A percentile compares a stretch with the other conserved stretches of the same genome.
Evolutionary conservation across 1,139 yeast species (phyloP).

Genomic region (Yamadazyma oceani): DNA sequence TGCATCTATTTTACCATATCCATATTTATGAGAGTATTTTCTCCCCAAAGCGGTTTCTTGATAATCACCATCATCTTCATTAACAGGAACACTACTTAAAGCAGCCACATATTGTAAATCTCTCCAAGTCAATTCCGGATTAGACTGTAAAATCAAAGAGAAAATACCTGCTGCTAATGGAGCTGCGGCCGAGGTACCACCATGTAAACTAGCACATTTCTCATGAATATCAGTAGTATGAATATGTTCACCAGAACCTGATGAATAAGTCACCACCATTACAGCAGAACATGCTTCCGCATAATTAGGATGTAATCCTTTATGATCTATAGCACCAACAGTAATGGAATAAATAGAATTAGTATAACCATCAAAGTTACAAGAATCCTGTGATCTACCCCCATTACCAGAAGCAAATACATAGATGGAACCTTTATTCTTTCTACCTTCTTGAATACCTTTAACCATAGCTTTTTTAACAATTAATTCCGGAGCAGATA

Average conservation of each 20-base stretch:
- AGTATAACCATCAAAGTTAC: conserved; percentile 97
- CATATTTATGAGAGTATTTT: conserved; percentile 80
- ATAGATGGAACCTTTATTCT: conserved; percentile 79
- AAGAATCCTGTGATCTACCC: conserved; percentile 76
- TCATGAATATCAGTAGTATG: conserved; percentile 84
- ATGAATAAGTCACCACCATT: conserved; percentile 91
- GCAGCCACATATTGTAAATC: conserved; percentile 87
- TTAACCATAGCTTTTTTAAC: conserved; percentile 81
- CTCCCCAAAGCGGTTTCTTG: conserved; percentile 62
- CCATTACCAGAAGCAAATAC: conserved; percentile 99
- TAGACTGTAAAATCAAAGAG: conserved; percentile 74
- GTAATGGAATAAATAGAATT: conserved; percentile 94
- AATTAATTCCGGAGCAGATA: conserved; percentile 78
- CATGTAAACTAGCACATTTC: conserved; percentile 74
- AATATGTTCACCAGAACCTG: conserved; percentile 88
- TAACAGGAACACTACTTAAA: conserved; percentile 67
- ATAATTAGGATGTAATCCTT: conserved; percentile 82
- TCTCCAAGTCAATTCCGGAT: conserved; percentile 92
- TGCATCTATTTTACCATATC: conserved; percentile 93
- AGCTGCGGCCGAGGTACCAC: conserved; percentile 99
- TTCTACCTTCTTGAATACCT: conserved; percentile 85
- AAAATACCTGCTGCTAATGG: conserved; percentile 96
- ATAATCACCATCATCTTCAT: conserved; percentile 68
- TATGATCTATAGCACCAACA: conserved; percentile 88
- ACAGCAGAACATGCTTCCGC: conserved; percentile 95